phyloP scores from a whole-genome alignment of 1,139 yeast genomes.

The Geotrichum cucujoidarum region DNA sequence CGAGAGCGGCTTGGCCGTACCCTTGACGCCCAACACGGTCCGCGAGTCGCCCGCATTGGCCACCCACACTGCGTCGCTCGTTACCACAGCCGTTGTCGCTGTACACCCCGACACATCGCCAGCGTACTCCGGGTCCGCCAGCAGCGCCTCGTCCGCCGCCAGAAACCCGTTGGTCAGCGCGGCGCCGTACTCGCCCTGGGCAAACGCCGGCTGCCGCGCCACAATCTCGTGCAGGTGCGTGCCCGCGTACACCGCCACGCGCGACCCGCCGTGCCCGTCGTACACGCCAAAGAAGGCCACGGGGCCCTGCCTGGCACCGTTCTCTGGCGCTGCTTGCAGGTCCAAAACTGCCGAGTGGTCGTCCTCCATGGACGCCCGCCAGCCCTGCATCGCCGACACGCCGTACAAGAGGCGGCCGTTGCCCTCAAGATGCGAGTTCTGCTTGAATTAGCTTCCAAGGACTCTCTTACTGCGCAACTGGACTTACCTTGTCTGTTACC shows the following conservation, averaged over 20 bases:
- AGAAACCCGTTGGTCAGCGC: conserved; percentile 83
- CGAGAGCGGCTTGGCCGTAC: conserved; percentile 82
- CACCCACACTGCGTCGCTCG: conserved; percentile 43
- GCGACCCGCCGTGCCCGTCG: conserved; percentile 94
- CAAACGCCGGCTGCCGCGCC: conserved; percentile 55
- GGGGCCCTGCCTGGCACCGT: too few relatives aligned
- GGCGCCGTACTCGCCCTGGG: conserved; percentile 53
- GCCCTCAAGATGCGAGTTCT: conserved; percentile 57
- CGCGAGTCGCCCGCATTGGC: conserved; percentile 97
- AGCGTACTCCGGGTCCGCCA: conserved; percentile 52
- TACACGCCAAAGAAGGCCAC: conserved; percentile 87
- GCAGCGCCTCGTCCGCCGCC: conserved; percentile 75
- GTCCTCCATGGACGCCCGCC: conserved; percentile 98
- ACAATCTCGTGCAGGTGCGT: conserved; percentile 67
- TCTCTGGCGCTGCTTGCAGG: conserved; percentile 27
- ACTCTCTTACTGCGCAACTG: too few relatives aligned
- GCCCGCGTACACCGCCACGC: conserved; percentile 86
- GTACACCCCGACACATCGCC: conserved; percentile 95
- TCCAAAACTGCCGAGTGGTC: conserved; percentile 83
- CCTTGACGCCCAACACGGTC: conserved; percentile 80
- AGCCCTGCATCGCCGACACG: conserved; percentile 95
- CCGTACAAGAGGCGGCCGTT: conserved; percentile 72
- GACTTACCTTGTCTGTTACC: conserved; percentile 50
- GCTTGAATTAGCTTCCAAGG: too few relatives aligned
- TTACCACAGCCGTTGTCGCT: conserved; percentile 78